phyloP scores from a whole-genome alignment of 345 rosid species.

The Eutrema heterophyllum region DNA sequence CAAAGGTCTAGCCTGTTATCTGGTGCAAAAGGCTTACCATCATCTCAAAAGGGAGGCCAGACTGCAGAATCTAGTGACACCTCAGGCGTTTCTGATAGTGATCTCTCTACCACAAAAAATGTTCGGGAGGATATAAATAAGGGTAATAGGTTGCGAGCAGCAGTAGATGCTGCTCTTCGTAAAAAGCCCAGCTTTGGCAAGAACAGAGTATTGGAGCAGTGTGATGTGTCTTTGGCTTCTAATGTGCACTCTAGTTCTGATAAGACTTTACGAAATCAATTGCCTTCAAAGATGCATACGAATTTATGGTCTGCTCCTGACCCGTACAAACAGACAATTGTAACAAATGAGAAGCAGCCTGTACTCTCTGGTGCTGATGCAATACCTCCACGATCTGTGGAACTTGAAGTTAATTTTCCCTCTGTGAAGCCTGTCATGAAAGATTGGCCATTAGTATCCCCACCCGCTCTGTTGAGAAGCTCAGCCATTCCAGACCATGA shows the following conservation, averaged over 20 bases:
- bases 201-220: slow-evolving; percentile 47
- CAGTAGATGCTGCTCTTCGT: slow-evolving; percentile 74
- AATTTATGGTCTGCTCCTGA: slow-evolving; percentile 35
- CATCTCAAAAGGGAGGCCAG: slow-evolving; percentile 53
- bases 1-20: slow-evolving; percentile 37
- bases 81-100: slow-evolving; percentile 42
- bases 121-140: slow-evolving; percentile 44
- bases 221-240: slow-evolving; percentile 40
- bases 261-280: slow-evolving; percentile 43
- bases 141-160: slow-evolving; percentile 66
- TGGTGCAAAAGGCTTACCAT: slow-evolving; percentile 42
- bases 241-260: slow-evolving; percentile 40
- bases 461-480: slow-evolving; percentile 31
- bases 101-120: slow-evolving; percentile 45
- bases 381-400: slow-evolving; percentile 28
- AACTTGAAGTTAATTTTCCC: slow-evolving; percentile 33
- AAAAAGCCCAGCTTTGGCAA: slow-evolving; percentile 70
- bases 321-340: slow-evolving; percentile 35
- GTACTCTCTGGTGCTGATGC: slow-evolving; percentile 32
- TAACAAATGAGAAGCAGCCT: slow-evolving; percentile 38
- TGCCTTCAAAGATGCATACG: slow-evolving; percentile 38
- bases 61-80: slow-evolving; percentile 41
- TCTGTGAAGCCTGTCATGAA: slow-evolving; percentile 28
- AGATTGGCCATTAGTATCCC: slow-evolving; percentile 35
- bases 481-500: slow-evolving; percentile 78